phyloP scores from a whole-genome alignment of 2,329 filamentous ascomycete genomes.

The Mycosphaerella arachidis region DNA sequence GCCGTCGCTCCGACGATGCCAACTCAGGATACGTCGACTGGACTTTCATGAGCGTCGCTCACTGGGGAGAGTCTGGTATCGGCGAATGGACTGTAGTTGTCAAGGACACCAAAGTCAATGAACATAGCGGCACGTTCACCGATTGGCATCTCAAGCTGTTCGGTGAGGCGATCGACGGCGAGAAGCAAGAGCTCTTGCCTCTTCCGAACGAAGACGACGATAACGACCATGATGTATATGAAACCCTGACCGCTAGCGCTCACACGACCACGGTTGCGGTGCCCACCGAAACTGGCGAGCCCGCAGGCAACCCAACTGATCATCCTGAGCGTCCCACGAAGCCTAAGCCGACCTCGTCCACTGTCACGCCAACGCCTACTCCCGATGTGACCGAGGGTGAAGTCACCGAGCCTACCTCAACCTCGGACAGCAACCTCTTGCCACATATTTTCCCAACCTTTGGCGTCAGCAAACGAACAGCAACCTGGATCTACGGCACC shows the following conservation, averaged over 20 bases:
- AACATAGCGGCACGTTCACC: conserved; percentile 69
- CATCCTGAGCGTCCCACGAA: conserved; percentile 54
- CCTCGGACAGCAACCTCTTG: conserved; percentile 52
- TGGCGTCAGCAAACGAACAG: conserved; percentile 78
- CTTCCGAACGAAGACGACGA: conserved; percentile 81
- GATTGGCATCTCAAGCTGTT: conserved; percentile 95
- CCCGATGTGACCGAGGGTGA: conserved; percentile 28
- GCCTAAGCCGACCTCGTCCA: conserved; percentile 39
- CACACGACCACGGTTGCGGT: conserved; percentile 55
- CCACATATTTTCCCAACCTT: conserved; percentile 88
- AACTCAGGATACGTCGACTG: conserved; percentile 78
- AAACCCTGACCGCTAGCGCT: conserved; percentile 52
- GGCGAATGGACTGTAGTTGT: conserved; percentile 90
- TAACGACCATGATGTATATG: conserved; percentile 66
- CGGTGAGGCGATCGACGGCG: conserved; percentile 78
- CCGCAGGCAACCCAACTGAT: conserved; percentile 42
- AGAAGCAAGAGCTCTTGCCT: conserved; percentile 68
- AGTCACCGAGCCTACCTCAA: conserved; percentile 19
- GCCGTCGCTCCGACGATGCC: conserved; percentile 65
- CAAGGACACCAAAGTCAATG: conserved; percentile 77
- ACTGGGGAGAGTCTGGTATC: conserved; percentile 87
- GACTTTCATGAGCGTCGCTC: conserved; percentile 98
- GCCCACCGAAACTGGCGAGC: conserved; percentile 44
- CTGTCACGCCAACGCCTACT: conserved; percentile 26
- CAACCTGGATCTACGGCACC: conserved; percentile 90